phyloP scores from a whole-genome alignment of 176 grass and related monocot genomes.

The Saccharum spontaneum region DNA sequence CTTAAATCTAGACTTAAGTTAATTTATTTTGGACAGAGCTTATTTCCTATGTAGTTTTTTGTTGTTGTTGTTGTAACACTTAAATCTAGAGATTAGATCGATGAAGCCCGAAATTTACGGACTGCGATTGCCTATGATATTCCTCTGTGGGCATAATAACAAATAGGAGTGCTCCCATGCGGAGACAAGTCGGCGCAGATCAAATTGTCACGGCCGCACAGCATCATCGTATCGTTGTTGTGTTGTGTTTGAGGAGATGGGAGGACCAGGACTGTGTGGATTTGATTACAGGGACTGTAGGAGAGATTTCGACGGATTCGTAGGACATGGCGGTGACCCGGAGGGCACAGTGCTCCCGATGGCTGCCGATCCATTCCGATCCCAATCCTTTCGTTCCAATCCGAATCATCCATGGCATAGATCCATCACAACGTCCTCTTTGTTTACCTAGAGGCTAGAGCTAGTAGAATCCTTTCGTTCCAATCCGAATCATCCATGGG shows the following conservation, averaged over 20 bases:
- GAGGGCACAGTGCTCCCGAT: background rate
- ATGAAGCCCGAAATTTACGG: too few relatives aligned
- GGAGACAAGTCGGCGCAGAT: background rate
- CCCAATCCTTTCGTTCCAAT: too few relatives aligned
- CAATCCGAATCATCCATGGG: too few relatives aligned
- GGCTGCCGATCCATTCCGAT: too few relatives aligned
- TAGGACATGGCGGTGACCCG: conserved; percentile 24
- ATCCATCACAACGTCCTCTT: background rate
- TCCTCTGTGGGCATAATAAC: background rate
- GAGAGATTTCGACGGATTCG: conserved; percentile 32
- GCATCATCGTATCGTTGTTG: background rate
- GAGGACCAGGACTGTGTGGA: background rate
- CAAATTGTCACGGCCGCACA: background rate
- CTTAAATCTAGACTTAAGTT: too few relatives aligned
- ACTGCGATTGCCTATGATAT: background rate
- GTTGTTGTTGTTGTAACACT: too few relatives aligned
- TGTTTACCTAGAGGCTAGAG: background rate
- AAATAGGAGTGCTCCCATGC: background rate
- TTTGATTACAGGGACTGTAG: conserved; percentile 16
- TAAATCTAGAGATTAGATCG: too few relatives aligned
- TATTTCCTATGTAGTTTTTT: too few relatives aligned
- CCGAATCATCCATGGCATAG: background rate
- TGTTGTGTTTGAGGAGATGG: background rate
- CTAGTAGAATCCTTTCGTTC: too few relatives aligned
- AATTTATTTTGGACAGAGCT: too few relatives aligned